These are phyloP conservation scores for Myxozyma mucilagina DNA, from an alignment of 805 yeast genomes.

Conservation along the genomic window DNA sequence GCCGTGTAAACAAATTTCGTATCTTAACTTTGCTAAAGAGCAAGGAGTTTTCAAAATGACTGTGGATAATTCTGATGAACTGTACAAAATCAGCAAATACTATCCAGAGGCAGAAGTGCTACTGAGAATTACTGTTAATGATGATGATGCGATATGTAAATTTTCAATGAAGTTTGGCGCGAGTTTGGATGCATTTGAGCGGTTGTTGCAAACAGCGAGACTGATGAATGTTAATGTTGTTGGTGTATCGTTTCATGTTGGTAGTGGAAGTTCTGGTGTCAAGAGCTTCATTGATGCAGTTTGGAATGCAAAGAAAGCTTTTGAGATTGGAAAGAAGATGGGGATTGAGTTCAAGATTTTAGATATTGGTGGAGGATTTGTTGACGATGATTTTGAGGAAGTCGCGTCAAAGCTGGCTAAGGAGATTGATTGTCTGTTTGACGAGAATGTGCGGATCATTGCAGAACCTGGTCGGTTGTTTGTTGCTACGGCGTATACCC, in stretches of 20 bases:
- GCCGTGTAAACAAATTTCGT: constrained; percentile 85
- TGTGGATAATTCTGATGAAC: constrained; percentile 84
- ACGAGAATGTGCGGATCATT: constrained; percentile 56
- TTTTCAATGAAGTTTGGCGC: constrained; percentile 90
- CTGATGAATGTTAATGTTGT: constrained; percentile 61
- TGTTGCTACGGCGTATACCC: constrained; percentile 79
- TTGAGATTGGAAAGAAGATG: constrained; percentile 54
- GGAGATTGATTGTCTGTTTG: constrained; percentile 62
- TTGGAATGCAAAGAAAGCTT: constrained; percentile 65
- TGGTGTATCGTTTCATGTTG: constrained; percentile 97
- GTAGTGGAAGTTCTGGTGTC: constrained; percentile 73
- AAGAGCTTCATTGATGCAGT: constrained; percentile 35
- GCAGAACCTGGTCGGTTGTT: constrained; percentile 95
- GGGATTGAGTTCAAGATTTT: constrained; percentile 59
- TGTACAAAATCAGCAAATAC: constrained; percentile 64
- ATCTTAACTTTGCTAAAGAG: constrained; percentile 64
- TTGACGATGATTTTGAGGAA: constrained; percentile 55
- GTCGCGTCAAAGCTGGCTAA: constrained; percentile 58
- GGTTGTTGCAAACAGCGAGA: constrained; percentile 61
- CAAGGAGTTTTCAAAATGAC: constrained; percentile 69
- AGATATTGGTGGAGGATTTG: constrained; percentile 95
- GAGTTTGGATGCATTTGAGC: constrained; percentile 52
- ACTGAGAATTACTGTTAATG: constrained; percentile 86
- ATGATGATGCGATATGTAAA: constrained; percentile 80
- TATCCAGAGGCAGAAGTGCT: constrained; percentile 73